phyloP scores from a whole-genome alignment of 805 yeast genomes.

The Starmera caribaea region DNA sequence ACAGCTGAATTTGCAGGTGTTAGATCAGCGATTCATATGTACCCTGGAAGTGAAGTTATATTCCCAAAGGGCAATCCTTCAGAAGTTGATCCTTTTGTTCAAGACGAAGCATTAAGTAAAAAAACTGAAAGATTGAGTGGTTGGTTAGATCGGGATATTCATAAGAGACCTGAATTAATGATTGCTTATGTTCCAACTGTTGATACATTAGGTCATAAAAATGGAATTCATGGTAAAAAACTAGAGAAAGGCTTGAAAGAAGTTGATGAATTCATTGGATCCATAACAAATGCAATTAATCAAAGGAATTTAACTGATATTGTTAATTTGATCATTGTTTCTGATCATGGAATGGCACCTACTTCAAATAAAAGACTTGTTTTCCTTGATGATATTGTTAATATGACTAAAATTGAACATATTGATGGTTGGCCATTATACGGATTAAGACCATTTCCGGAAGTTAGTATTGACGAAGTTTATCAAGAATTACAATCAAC shows the following conservation, averaged over 20 bases:
- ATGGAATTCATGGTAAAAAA: constrained; percentile 57
- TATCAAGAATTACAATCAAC: constrained; percentile 30
- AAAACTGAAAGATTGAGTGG: constrained; percentile 50
- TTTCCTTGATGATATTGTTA: constrained; percentile 63
- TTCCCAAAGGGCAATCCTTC: constrained; percentile 39
- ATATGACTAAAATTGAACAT: constrained; percentile 41
- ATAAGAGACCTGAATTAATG: constrained; percentile 62
- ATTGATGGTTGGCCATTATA: constrained; percentile 81
- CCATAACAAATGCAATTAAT: constrained; percentile 36
- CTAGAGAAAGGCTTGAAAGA: constrained; percentile 42
- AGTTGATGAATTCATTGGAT: constrained; percentile 58
- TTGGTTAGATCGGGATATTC: constrained; percentile 57
- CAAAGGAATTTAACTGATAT: constrained; percentile 50
- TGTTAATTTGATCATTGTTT: constrained; percentile 67
- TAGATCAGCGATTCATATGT: constrained; percentile 79
- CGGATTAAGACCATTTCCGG: constrained; percentile 54
- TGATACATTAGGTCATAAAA: constrained; percentile 67
- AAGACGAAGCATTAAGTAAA: constrained; percentile 43
- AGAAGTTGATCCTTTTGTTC: constrained; percentile 53
- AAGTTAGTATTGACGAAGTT: constrained; percentile 32
- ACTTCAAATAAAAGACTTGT: constrained; percentile 62
- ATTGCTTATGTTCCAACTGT: constrained; percentile 74
- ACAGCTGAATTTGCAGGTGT: constrained; percentile 60
- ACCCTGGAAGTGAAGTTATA: constrained; percentile 87
- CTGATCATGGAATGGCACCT: constrained; percentile 95